These are phyloP conservation scores for Penicillium alfredii DNA, from an alignment of 495 filamentous ascomycete genomes.

Conservation along the genomic window DNA sequence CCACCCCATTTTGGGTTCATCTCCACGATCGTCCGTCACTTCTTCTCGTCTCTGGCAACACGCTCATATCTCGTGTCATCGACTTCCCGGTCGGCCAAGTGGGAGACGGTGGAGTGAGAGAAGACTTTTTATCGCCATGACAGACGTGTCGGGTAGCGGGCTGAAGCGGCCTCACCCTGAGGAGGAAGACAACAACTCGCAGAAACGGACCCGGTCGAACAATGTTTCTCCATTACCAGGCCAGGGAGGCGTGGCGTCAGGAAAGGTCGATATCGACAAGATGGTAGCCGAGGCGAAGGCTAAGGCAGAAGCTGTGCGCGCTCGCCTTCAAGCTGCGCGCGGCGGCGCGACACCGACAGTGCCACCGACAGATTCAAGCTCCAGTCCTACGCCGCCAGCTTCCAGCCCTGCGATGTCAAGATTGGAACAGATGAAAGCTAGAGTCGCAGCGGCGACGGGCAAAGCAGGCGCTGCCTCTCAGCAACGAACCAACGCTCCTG, in stretches of 20 bases:
- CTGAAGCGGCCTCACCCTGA: constrained; percentile 56
- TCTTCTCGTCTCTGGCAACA: not conserved
- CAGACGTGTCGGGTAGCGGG: constrained; percentile 43
- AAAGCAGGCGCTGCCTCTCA: constrained; percentile 45
- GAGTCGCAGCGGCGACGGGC: constrained; percentile 69
- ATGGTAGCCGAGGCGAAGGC: constrained; percentile 59
- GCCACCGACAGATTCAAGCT: constrained; percentile 26
- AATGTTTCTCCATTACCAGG: constrained; percentile 50
- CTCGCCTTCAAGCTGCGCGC: constrained; percentile 45
- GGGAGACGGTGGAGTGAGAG: too few relatives aligned
- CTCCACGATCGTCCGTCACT: constrained; percentile 4
- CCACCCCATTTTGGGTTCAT: constrained; percentile 7
- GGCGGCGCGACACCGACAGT: constrained; percentile 27
- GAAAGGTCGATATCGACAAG: constrained; percentile 52
- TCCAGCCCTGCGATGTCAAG: constrained; percentile 45
- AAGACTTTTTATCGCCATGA: constrained; percentile 47
- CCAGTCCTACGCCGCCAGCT: constrained; percentile 40
- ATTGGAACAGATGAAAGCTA: constrained; percentile 68
- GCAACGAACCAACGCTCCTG: constrained; percentile 32
- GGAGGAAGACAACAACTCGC: constrained; percentile 45
- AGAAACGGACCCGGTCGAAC: constrained; percentile 55
- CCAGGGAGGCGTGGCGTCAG: constrained; percentile 29
- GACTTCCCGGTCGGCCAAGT: too few relatives aligned
- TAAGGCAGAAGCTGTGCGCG: constrained; percentile 54
- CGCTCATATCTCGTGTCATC: too few relatives aligned